Percentiles rank a stretch among this genome's conserved stretches.
Evolutionary conservation across 768 basidiomycete genomes (phyloP).

Genomic region (Bullera alba): DNA sequence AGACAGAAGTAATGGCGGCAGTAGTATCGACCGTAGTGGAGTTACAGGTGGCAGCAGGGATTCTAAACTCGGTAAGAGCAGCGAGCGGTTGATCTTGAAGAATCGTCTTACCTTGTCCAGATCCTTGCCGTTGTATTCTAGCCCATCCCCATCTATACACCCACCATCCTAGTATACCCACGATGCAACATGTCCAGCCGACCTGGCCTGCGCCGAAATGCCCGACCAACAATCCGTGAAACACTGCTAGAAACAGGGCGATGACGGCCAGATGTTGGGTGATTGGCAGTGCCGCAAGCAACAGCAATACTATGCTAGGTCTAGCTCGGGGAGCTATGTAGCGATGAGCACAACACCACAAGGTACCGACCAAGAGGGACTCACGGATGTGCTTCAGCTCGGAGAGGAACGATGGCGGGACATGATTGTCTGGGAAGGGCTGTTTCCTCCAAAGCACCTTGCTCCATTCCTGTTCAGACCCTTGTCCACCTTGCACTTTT

Average conservation of each 20-base stretch:
- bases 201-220: conserved; percentile 11
- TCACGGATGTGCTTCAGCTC: conserved; percentile 53
- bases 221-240: conserved; percentile 44
- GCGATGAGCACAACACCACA: not conserved
- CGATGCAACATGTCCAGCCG: conserved; percentile 19
- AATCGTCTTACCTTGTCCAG: not conserved
- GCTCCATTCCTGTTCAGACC: conserved; percentile 35
- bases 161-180: conserved; percentile 10
- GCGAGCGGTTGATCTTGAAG: not conserved
- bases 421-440: conserved; percentile 75
- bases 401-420: conserved; percentile 69
- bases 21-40: conserved; percentile 47
- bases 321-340: conserved; percentile 18
- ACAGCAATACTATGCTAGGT: conserved; percentile 15
- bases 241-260: conserved; percentile 73
- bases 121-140: too few relatives aligned
- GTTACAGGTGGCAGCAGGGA: conserved; percentile 25
- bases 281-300: conserved; percentile 51
- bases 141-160: conserved; percentile 28
- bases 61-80: too few relatives aligned
- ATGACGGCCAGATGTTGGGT: conserved; percentile 77
- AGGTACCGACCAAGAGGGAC: conserved; percentile 5
- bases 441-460: conserved; percentile 49
- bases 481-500: too few relatives aligned
- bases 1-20: conserved; percentile 82